Evolutionary conservation across 2,329 filamentous ascomycete genomes (phyloP).

Genomic region (Neofusicoccum sp.): DNA sequence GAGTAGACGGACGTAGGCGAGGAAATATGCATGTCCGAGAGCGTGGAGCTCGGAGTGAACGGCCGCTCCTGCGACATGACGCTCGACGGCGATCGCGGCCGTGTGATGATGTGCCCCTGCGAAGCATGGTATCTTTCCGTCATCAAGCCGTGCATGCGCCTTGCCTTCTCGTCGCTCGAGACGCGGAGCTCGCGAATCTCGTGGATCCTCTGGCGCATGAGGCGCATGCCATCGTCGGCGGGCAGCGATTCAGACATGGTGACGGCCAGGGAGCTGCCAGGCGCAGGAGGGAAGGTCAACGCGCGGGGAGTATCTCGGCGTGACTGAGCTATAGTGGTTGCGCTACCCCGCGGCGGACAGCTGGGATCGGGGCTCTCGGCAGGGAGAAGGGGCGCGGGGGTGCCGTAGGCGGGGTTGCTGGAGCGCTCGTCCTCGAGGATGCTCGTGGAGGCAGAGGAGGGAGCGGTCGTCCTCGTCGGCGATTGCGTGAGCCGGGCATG

Average conservation of each 20-base stretch:
- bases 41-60: conserved; percentile 39
- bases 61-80: conserved; percentile 42
- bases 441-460: conserved; percentile 25
- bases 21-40: conserved; percentile 37
- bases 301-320: conserved; percentile 15
- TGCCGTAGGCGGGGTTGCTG: conserved; percentile 32
- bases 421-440: conserved; percentile 26
- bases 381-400: conserved; percentile 33
- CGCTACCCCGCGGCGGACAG: conserved; percentile 3
- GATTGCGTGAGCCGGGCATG: conserved; percentile 27
- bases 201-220: conserved; percentile 50
- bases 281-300: neutral
- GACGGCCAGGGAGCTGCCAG: neutral
- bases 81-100: conserved; percentile 42
- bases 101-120: conserved; percentile 26
- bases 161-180: conserved; percentile 53
- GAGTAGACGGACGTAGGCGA: conserved; percentile 39
- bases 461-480: conserved; percentile 26
- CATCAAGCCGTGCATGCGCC: conserved; percentile 53
- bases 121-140: conserved; percentile 47
- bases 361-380: conserved; percentile 23
- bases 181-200: conserved; percentile 48
- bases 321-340: conserved; percentile 2
- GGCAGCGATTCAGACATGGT: conserved; percentile 41
- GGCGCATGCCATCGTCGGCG: conserved; percentile 54